phyloP scores from a whole-genome alignment of 164 flowering plant species.

The Umbilicus rupestris region DNA sequence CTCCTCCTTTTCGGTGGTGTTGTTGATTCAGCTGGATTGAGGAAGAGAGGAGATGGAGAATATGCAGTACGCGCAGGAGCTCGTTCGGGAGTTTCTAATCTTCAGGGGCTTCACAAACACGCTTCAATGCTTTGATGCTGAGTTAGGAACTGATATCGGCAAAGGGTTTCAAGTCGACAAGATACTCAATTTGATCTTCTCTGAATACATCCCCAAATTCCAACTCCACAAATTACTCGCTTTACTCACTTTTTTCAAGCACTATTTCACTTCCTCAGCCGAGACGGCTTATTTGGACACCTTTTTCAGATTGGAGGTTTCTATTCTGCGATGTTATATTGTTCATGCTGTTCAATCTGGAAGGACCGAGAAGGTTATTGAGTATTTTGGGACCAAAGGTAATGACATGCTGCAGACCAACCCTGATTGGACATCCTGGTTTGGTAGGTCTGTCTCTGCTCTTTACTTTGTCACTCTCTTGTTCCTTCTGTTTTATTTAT shows the following conservation, averaged over 20 bases:
- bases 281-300: slow-evolving; percentile 37
- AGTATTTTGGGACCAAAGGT: slow-evolving; percentile 51
- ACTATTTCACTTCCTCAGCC: slow-evolving; percentile 46
- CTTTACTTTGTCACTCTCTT: slow-evolving; percentile 4
- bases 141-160: slow-evolving; percentile 68
- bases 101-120: slow-evolving; percentile 83
- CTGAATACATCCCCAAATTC: slow-evolving; percentile 58
- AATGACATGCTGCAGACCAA: slow-evolving; percentile 49
- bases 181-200: slow-evolving; percentile 67
- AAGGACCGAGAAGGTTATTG: slow-evolving; percentile 58
- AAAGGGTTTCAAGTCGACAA: slow-evolving; percentile 82
- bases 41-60: slow-evolving; percentile 50
- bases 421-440: slow-evolving; percentile 83
- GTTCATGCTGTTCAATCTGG: slow-evolving; percentile 58
- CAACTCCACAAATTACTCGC: slow-evolving; percentile 56
- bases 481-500: neutral
- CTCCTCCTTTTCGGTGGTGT: too few relatives aligned
- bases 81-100: slow-evolving; percentile 78
- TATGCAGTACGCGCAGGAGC: slow-evolving; percentile 82
- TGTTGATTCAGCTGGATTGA: neutral
- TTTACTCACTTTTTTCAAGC: slow-evolving; percentile 57
- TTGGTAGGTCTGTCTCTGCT: slow-evolving; percentile 41
- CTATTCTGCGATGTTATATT: slow-evolving; percentile 60
- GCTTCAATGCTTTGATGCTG: slow-evolving; percentile 61
- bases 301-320: slow-evolving; percentile 58